A percentile compares a stretch with the other conserved stretches of the same genome.
phyloP scores from a whole-genome alignment of 106 monocot species.

The Iris macrosiphon region DNA sequence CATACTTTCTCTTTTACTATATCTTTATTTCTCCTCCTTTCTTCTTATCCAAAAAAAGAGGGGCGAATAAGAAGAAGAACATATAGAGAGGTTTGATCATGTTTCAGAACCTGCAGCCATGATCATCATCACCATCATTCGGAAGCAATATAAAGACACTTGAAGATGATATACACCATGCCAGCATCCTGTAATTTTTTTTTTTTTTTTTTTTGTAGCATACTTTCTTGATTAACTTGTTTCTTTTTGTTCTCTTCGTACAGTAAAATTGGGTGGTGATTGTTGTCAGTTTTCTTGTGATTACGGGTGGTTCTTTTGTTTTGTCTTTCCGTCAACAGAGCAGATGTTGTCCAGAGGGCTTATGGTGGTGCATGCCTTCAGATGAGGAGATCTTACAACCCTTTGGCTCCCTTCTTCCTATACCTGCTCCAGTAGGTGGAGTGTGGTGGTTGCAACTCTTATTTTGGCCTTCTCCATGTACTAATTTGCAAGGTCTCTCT shows the following conservation, averaged over 20 bases:
- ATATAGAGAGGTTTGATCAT: too few relatives aligned
- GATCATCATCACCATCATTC: slow-evolving; percentile 32
- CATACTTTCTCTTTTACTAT: too few relatives aligned
- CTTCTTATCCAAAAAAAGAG: too few relatives aligned
- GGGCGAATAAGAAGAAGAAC: too few relatives aligned
- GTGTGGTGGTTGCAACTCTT: slow-evolving; percentile 40
- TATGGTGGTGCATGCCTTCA: slow-evolving; percentile 80
- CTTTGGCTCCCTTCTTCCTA: slow-evolving; percentile 52
- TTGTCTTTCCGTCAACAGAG: too few relatives aligned
- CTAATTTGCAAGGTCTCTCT: slow-evolving; percentile 66
- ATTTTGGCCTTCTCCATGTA: slow-evolving; percentile 76
- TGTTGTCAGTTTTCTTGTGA: neutral
- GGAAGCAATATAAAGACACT: slow-evolving; percentile 58
- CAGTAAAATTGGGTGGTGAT: neutral
- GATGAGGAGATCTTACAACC: slow-evolving; percentile 78
- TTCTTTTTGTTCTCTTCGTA: neutral
- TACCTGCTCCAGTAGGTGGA: slow-evolving; percentile 73
- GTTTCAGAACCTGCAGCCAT: slow-evolving; percentile 33
- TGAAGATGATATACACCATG: slow-evolving; percentile 72
- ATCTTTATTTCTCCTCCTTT: too few relatives aligned
- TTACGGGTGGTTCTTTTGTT: too few relatives aligned
- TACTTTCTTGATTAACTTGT: neutral
- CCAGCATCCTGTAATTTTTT: slow-evolving; percentile 58
- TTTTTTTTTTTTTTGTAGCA: neutral
- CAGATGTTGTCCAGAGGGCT: slow-evolving; percentile 53